These are phyloP conservation scores for Cordyceps farinosa DNA, from an alignment of 2,329 filamentous ascomycete species.

Conservation along the genomic window DNA sequence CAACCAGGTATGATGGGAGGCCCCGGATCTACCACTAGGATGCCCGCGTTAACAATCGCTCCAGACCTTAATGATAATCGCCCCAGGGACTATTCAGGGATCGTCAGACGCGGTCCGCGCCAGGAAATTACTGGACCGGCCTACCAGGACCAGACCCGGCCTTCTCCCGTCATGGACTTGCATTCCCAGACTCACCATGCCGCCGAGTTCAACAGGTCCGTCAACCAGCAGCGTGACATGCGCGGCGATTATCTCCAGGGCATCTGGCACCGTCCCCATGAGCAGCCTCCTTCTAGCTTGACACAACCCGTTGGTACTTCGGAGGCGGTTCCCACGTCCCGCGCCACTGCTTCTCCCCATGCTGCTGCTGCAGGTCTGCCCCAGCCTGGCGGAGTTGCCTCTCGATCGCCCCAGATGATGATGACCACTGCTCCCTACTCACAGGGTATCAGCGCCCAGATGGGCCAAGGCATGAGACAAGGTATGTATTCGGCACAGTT, in stretches of 20 bases:
- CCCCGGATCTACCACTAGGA: constrained; percentile 63
- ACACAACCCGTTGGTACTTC: constrained; percentile 41
- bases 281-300: constrained; percentile 58
- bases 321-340: constrained; percentile 45
- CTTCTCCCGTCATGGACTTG: constrained; percentile 73
- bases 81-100: constrained; percentile 75
- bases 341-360: constrained; percentile 57
- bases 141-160: constrained; percentile 82
- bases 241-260: constrained; percentile 76
- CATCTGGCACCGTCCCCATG: constrained; percentile 79
- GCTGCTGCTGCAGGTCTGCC: constrained; percentile 51
- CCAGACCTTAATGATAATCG: constrained; percentile 74
- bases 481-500: constrained; percentile 50
- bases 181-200: constrained; percentile 83
- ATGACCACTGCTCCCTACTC: constrained; percentile 65
- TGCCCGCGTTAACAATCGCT: constrained; percentile 80
- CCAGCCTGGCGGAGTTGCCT: constrained; percentile 55
- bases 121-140: constrained; percentile 85
- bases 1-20: constrained; percentile 69
- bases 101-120: constrained; percentile 72
- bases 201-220: constrained; percentile 82
- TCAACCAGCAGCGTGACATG: constrained; percentile 76
- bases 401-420: constrained; percentile 64
- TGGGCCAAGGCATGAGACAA: constrained; percentile 69
- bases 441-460: constrained; percentile 65